Base-by-base conservation (phyloP, 257 asterid genomes). In the Petrea volubilis region DNA sequence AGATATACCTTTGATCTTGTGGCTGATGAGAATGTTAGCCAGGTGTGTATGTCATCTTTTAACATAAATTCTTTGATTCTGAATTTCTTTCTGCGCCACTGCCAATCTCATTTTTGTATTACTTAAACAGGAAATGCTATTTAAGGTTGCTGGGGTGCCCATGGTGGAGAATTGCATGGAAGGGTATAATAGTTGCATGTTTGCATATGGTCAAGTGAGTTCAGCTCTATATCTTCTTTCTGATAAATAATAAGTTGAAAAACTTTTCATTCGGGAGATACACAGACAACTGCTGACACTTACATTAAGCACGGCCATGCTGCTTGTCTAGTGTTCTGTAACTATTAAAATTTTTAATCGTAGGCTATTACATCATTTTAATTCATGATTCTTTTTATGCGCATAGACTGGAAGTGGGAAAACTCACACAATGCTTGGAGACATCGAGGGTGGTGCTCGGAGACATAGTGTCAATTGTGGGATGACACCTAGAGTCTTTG, bases 381-480 rank as follows among this genome's bases (percentile, higher is more conserved):
- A 1, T 28, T 20, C 17, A 46, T 60, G 41, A 15, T 62, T 74
- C n/a, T 13, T 62, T 33, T 53, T 67, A 10, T 65, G 34, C 64
- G 47, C 65, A 21, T 77, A 95, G 99, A 95, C 99, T 68, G 99
- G 99, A 62, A 95, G 99, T 79, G 99, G 99, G 47, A 95, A 95
- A 79, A 95, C 99, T 56, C 97, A 91, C 81, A 95, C 99, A 38
- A 95, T 95, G 99, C 97, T 95, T 74, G 99, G 99, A 77, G 99
- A 95, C 71, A 90, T 95, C 52, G 99, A 95, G 84, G 96, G 92
- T 58, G 97, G 97, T 80, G 80, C 96, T 52, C 78, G 96, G 76
- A 88, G 97, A 77, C 98, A 92, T 64, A 95, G 98, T 79, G 90
- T 83, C 29, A 92, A 95, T 52, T 88, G 98, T 76, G 99, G 99